A percentile compares a stretch with the other conserved stretches of the same genome.
Evolutionary conservation across 1,284 basidiomycete genomes (phyloP).

Genomic region (Pseudozyma hubeiensis): DNA sequence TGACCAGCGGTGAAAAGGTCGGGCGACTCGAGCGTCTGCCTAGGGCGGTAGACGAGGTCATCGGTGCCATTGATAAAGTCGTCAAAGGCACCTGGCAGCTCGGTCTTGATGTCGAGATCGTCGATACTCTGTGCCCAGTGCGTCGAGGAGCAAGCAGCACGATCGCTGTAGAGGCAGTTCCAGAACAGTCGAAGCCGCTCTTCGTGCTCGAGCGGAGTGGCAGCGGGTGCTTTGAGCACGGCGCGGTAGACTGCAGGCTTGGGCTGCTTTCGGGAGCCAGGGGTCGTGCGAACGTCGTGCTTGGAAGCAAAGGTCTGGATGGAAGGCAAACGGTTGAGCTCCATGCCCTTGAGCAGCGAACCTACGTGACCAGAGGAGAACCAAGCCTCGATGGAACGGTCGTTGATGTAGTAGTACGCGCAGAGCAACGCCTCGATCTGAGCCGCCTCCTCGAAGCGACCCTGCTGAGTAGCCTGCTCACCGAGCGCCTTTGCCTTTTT

Average conservation of each 20-base stretch:
- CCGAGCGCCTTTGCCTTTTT: constrained; percentile 43
- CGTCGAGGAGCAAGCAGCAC: constrained; percentile 50
- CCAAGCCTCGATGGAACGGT: constrained; percentile 58
- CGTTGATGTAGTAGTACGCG: constrained; percentile 52
- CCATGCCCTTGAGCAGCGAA: constrained; percentile 48
- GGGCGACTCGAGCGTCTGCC: constrained; percentile 52
- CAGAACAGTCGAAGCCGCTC: constrained; percentile 52
- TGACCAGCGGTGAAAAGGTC: constrained; percentile 50
- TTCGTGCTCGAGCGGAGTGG: constrained; percentile 44
- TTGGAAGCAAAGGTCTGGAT: constrained; percentile 19
- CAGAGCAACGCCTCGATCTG: constrained; percentile 45
- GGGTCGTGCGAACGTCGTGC: constrained; percentile 9
- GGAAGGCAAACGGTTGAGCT: constrained; percentile 47
- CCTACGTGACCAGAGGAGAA: constrained; percentile 32
- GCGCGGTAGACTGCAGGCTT: constrained; percentile 46
- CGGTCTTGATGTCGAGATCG: constrained; percentile 48
- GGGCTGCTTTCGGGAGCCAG: constrained; percentile 18
- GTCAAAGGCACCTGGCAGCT: constrained; percentile 53
- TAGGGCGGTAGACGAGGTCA: constrained; percentile 31
- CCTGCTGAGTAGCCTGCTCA: constrained; percentile 31
- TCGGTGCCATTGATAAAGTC: constrained; percentile 41
- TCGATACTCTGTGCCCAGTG: constrained; percentile 53
- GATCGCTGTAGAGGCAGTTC: constrained; percentile 53
- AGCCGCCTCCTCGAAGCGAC: constrained; percentile 46
- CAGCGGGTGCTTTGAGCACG: constrained; percentile 18